Evolutionary conservation across 2,329 filamentous ascomycete genomes (phyloP).

Genomic region (Sporothrix curviconia): DNA sequence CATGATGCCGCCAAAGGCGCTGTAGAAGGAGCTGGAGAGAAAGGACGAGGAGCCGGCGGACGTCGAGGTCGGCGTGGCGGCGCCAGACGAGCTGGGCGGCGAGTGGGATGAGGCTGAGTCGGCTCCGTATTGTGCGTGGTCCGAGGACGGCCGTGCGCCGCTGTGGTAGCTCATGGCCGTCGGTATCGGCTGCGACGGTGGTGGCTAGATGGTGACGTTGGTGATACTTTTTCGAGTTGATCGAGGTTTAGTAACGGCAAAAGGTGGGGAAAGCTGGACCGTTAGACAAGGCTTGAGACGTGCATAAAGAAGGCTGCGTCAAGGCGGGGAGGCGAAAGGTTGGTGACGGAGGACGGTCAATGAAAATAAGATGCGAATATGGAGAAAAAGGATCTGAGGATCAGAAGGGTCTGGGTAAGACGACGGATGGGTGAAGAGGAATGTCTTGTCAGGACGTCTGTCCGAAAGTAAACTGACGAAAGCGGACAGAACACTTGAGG

Average conservation of each 20-base stretch:
- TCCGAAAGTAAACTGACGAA: too few relatives aligned
- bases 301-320: too few relatives aligned
- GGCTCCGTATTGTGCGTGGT: not conserved
- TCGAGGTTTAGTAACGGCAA: not conserved
- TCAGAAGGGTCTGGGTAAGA: too few relatives aligned
- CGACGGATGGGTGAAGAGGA: too few relatives aligned
- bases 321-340: not conserved
- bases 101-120: constrained; percentile 1
- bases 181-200: too few relatives aligned
- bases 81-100: constrained; percentile 13
- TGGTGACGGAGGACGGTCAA: not conserved
- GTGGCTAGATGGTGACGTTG: not conserved
- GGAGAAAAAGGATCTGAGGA: not conserved
- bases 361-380: not conserved
- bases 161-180: constrained; percentile 7
- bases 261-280: too few relatives aligned
- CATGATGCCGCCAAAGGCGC: constrained; percentile 56
- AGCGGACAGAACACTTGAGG: too few relatives aligned
- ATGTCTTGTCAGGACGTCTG: too few relatives aligned
- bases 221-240: not conserved
- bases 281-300: too few relatives aligned
- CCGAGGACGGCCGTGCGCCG: constrained; percentile 1
- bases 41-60: constrained; percentile 25
- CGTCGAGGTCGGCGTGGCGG: constrained; percentile 22
- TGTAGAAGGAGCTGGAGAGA: constrained; percentile 29